These are phyloP conservation scores for Phascolomyces articulosus DNA, from an alignment of 371 early-diverging fungal genomes.

Conservation along the genomic window DNA sequence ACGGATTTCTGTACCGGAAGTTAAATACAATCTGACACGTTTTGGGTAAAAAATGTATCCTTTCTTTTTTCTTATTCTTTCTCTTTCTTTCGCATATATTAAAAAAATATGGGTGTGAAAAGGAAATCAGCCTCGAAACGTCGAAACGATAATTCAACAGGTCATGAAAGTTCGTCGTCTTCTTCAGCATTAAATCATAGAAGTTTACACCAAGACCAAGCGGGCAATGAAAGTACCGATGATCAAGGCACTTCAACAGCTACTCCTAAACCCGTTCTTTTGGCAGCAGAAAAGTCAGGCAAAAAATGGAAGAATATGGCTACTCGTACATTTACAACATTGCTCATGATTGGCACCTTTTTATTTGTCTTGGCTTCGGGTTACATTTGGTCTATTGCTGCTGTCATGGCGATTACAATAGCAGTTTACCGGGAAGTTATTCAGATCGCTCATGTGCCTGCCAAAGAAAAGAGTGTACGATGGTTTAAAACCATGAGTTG, in stretches of 20 bases:
- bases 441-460: constrained; percentile 81
- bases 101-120: neutral
- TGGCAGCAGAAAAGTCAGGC: constrained; percentile 52
- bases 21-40: too few relatives aligned
- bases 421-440: constrained; percentile 92
- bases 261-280: constrained; percentile 13
- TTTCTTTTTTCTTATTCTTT: neutral
- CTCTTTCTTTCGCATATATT: neutral
- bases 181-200: neutral
- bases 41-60: too few relatives aligned
- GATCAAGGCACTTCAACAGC: neutral
- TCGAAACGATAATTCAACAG: neutral
- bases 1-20: too few relatives aligned
- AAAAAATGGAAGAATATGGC: constrained; percentile 82
- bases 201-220: neutral
- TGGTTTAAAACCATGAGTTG: constrained; percentile 95
- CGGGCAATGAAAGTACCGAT: neutral
- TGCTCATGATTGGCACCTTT: constrained; percentile 89
- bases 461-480: constrained; percentile 83
- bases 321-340: constrained; percentile 82
- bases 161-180: neutral
- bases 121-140: constrained; percentile 3
- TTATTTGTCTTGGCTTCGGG: constrained; percentile 80
- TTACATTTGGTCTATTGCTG: constrained; percentile 76
- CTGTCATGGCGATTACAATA: constrained; percentile 84